Evolutionary conservation across 108 stramenopile species (phyloP).

Genomic region (Nannochloropsis gaditana): DNA sequence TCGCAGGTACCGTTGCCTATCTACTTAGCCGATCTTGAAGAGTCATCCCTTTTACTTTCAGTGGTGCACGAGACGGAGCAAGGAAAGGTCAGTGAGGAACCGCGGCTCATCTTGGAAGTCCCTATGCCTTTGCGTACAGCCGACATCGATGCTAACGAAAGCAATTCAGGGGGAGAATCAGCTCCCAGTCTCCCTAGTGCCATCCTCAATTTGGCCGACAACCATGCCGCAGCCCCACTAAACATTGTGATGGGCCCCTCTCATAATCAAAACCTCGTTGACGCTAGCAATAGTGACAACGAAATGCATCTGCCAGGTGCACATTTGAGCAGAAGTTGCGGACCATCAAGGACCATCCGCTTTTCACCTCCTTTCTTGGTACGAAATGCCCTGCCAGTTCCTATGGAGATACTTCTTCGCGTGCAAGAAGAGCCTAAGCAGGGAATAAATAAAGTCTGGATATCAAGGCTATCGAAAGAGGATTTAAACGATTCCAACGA

Average conservation of each 20-base stretch:
- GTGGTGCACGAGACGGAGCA: neutral
- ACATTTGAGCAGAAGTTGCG: neutral
- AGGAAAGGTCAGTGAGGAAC: neutral
- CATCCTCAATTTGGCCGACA: neutral
- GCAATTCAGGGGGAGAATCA: neutral
- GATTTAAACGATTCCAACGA: neutral
- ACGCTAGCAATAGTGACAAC: neutral
- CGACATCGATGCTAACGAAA: neutral
- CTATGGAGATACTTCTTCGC: neutral
- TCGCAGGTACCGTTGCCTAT: neutral
- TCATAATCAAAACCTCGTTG: neutral
- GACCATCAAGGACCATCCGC: neutral
- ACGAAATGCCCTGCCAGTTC: neutral
- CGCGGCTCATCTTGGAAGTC: neutral
- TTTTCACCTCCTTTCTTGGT: neutral
- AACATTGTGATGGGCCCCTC: neutral
- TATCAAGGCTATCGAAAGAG: neutral
- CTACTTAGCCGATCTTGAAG: neutral
- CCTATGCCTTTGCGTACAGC: neutral
- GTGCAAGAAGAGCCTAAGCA: neutral
- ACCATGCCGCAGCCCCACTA: neutral
- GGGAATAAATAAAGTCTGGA: neutral
- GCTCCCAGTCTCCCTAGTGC: neutral
- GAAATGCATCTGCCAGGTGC: neutral
- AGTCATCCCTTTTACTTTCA: neutral